Base-by-base conservation (phyloP, 2,329 filamentous ascomycete species). In the Peltaster fructicola region DNA sequence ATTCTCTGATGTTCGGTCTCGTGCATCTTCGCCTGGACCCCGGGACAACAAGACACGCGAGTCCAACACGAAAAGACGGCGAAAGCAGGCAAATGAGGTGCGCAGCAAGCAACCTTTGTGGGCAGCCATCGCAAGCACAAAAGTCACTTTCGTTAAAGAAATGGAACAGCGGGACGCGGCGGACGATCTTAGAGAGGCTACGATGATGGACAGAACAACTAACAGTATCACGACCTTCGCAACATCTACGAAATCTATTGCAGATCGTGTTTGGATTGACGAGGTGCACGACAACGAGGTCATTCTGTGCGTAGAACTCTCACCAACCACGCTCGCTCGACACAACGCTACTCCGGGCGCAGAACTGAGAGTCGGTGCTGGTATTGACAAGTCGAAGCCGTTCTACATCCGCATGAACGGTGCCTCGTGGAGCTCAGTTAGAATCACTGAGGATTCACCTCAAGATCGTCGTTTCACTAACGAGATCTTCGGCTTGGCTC, bases 71-170 rank as follows among this genome's bases (percentile, higher is more conserved):
- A 90, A 88, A 54, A 88, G 81, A 57, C 76, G 79, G 56, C 71
- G 77, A 54, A 85, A 88, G 56, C 81, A 91, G 54, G 85, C 79
- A 45, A 82, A 81, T 30, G 79, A 88, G 51, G 81, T 91, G 38
- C 67, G 84, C 50, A 79, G 81, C 48, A 73, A 81, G 45, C 84
- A 93, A 54, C 84, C 84, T 23, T 68, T 93, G 36, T 93, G 84
- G 84, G 81, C 84, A 35, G 84, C 84, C 23, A 67, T 93, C 40
- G 84, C 84, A 25, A 92, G 81, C 55, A 92, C 84, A 45, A 93
- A 93, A 62, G 84, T 93, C 48, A 85, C 88, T 41, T 81, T 92
- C 54, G 73, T 90, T 45, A 88, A 91, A 56, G 84, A 53, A 57
- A 65, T 61, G 49, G 59, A 63, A 53, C 68, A 90, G 47, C 85